A percentile compares a stretch with the other conserved stretches of the same genome.
These are phyloP conservation scores for Chenopodium album DNA, from an alignment of 148 eudicot species.

Conservation along the genomic window DNA sequence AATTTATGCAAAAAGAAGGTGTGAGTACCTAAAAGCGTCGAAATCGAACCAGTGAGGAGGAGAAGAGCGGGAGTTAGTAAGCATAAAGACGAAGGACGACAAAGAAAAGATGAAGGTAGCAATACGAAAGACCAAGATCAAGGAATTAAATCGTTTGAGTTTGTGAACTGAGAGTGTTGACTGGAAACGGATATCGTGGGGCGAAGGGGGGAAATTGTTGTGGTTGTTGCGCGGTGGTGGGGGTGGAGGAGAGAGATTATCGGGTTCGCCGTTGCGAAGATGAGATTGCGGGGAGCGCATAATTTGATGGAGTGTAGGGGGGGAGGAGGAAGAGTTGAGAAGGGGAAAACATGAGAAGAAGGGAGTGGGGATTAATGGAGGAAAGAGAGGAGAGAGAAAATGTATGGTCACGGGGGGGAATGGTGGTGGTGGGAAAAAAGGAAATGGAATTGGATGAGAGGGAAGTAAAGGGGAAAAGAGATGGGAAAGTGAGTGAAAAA, in stretches of 20 bases:
- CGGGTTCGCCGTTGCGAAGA: constrained; percentile 36
- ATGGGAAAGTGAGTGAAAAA: too few relatives aligned
- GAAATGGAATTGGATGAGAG: too few relatives aligned
- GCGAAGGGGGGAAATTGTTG: constrained; percentile 36
- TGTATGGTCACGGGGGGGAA: not conserved
- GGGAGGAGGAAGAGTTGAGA: not conserved
- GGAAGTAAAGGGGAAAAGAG: too few relatives aligned
- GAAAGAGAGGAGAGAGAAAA: not conserved
- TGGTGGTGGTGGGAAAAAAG: not conserved
- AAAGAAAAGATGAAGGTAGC: constrained; percentile 61
- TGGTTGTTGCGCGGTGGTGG: constrained; percentile 12
- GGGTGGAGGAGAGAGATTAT: constrained; percentile 31
- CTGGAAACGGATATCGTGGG: constrained; percentile 49
- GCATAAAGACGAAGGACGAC: constrained; percentile 68
- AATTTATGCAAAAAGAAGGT: not conserved
- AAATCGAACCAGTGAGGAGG: constrained; percentile 62
- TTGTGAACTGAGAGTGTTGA: constrained; percentile 68
- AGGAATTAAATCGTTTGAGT: constrained; percentile 63
- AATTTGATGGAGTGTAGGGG: too few relatives aligned
- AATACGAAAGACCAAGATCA: constrained; percentile 57
- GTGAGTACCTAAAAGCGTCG: constrained; percentile 59
- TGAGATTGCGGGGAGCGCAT: constrained; percentile 38
- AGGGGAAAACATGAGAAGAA: not conserved
- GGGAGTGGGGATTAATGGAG: not conserved
- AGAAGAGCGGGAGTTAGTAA: constrained; percentile 44